A percentile compares a stretch with the other conserved stretches of the same genome.
Evolutionary conservation across 2,329 filamentous ascomycete genomes (phyloP).

Genomic region (Fusarium piperis): DNA sequence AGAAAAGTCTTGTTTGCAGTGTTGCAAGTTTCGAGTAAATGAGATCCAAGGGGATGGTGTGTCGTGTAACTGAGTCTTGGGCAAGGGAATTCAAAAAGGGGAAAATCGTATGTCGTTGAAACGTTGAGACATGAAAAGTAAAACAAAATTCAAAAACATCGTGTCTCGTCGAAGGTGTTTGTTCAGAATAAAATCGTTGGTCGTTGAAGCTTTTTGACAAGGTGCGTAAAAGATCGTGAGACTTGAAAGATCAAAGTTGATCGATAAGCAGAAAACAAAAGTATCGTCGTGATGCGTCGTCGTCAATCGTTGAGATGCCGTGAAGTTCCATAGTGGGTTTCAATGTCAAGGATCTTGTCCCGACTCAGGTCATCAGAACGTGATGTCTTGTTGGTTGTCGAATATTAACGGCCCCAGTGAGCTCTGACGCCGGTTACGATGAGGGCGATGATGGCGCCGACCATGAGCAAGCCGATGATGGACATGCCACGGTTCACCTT

Average conservation of each 20-base stretch:
- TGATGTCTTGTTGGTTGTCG: slow-evolving; percentile 22
- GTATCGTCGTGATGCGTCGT: slow-evolving; percentile 41
- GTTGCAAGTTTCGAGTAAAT: slow-evolving; percentile 7
- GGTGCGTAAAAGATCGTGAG: slow-evolving; percentile 37
- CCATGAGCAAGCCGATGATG: slow-evolving; percentile 62
- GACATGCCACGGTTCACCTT: slow-evolving; percentile 68
- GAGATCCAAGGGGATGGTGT: not conserved
- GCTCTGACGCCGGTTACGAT: slow-evolving; percentile 62
- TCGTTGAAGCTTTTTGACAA: slow-evolving; percentile 30
- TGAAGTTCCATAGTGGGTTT: slow-evolving; percentile 24
- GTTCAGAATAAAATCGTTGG: slow-evolving; percentile 35
- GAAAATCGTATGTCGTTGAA: slow-evolving; percentile 27
- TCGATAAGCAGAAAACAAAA: slow-evolving; percentile 28
- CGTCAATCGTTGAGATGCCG: slow-evolving; percentile 42
- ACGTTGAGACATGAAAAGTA: slow-evolving; percentile 22
- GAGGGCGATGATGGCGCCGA: slow-evolving; percentile 62
- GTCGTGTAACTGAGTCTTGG: not conserved
- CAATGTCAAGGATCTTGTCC: not conserved
- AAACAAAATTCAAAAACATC: slow-evolving; percentile 30
- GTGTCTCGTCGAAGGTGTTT: slow-evolving; percentile 33
- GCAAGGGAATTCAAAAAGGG: not conserved
- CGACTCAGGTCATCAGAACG: slow-evolving; percentile 29
- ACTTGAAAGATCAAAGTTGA: slow-evolving; percentile 24
- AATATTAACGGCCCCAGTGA: slow-evolving; percentile 52
- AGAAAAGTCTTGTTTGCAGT: slow-evolving; percentile 3